Evolutionary conservation across 2,329 filamentous ascomycete species (phyloP).

Genomic region (Xylaria sp.): DNA sequence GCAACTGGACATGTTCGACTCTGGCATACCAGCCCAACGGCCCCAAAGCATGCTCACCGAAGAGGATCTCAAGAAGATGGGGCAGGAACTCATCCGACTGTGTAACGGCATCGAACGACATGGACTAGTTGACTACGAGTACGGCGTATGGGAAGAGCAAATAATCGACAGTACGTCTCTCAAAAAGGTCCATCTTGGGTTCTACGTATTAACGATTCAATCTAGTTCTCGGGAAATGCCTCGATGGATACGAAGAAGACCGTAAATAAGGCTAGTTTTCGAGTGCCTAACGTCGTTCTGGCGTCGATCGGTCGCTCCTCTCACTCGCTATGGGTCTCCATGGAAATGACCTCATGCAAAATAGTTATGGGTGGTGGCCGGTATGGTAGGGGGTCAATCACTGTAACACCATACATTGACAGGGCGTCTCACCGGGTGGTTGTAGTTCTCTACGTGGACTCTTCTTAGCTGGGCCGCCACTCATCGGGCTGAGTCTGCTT

Average conservation of each 20-base stretch:
- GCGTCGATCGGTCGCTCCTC: slow-evolving; percentile 40
- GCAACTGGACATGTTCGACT: slow-evolving; percentile 79
- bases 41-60: slow-evolving; percentile 72
- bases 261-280: slow-evolving; percentile 49
- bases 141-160: slow-evolving; percentile 94
- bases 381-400: slow-evolving; percentile 32
- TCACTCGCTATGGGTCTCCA: slow-evolving; percentile 39
- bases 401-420: slow-evolving; percentile 43
- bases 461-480: slow-evolving; percentile 39
- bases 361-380: slow-evolving; percentile 17
- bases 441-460: slow-evolving; percentile 41
- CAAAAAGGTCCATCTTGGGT: background rate
- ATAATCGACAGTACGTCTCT: slow-evolving; percentile 79
- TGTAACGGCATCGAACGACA: slow-evolving; percentile 89
- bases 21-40: slow-evolving; percentile 66
- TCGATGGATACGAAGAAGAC: slow-evolving; percentile 58
- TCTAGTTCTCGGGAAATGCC: slow-evolving; percentile 51
- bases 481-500: slow-evolving; percentile 34
- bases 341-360: slow-evolving; percentile 13
- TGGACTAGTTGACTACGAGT: slow-evolving; percentile 96
- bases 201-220: slow-evolving; percentile 30
- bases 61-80: slow-evolving; percentile 79
- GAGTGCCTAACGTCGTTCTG: slow-evolving; percentile 39
- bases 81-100: slow-evolving; percentile 80
- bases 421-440: slow-evolving; percentile 42